phyloP scores from a whole-genome alignment of 192 early-diverging fungal genomes.

The Entophlyctis helioformis region DNA sequence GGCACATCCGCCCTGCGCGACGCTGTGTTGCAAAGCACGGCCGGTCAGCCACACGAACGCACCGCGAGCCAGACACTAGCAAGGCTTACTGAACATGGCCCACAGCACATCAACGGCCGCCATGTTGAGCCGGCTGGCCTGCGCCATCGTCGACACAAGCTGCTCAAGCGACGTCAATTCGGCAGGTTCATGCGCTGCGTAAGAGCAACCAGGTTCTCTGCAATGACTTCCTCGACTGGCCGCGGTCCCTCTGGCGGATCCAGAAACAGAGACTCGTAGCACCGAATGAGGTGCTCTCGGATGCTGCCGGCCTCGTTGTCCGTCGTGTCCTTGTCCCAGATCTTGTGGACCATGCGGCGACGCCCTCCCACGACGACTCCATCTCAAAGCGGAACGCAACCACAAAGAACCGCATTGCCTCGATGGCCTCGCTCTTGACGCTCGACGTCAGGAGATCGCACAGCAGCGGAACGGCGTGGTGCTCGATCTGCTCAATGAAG shows the following conservation, averaged over 20 bases:
- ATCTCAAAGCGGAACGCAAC: conserved; percentile 72
- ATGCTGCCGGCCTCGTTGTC: conserved; percentile 28
- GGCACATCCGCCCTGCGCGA: conserved; percentile 49
- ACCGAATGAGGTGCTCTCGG: conserved; percentile 56
- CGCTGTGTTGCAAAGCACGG: too few species aligned
- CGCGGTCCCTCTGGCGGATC: conserved; percentile 24
- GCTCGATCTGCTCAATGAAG: conserved; percentile 72
- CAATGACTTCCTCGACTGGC: conserved; percentile 24
- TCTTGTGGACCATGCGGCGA: conserved; percentile 88
- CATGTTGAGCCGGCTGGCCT: conserved; percentile 46
- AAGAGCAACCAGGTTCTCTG: conserved; percentile 46
- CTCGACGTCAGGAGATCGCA: conserved; percentile 80
- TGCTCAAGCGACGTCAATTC: conserved; percentile 94
- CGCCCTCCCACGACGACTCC: conserved; percentile 58
- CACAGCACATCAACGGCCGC: conserved; percentile 70
- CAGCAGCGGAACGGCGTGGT: conserved; percentile 60
- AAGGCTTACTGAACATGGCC: too few species aligned
- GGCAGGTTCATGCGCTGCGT: conserved; percentile 72
- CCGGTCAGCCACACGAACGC: too few species aligned
- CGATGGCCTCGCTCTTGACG: conserved; percentile 84
- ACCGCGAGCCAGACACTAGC: too few species aligned
- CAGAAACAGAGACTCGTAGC: conserved; percentile 72
- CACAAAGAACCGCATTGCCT: conserved; percentile 93
- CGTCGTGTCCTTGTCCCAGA: conserved; percentile 57
- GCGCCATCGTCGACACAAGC: conserved; percentile 69